These are phyloP conservation scores for Suhomyces sp. DNA, from an alignment of 805 yeast species.

Conservation along the genomic window DNA sequence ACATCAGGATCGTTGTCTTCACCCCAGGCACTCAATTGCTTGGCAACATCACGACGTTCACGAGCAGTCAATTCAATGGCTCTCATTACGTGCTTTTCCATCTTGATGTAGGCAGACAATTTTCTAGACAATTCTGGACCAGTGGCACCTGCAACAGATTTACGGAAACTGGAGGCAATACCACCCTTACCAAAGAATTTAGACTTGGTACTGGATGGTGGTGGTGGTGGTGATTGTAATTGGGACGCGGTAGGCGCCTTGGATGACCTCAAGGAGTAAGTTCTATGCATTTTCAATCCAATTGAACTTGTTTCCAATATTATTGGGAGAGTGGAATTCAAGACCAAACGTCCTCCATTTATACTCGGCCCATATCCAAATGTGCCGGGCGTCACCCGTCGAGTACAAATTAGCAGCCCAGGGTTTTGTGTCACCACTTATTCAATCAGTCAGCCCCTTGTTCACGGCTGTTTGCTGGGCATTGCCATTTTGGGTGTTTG, in stretches of 20 bases:
- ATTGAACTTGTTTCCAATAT: neutral
- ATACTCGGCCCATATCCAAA: neutral
- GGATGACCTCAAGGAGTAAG: slow-evolving; percentile 90
- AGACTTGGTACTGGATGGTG: slow-evolving; percentile 85
- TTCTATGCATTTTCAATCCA: slow-evolving; percentile 77
- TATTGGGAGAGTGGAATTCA: neutral
- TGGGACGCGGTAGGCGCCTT: slow-evolving; percentile 98
- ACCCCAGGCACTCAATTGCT: slow-evolving; percentile 84
- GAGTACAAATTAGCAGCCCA: neutral
- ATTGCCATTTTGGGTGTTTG: slow-evolving; percentile 7
- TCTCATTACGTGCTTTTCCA: slow-evolving; percentile 79
- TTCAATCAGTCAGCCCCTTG: neutral
- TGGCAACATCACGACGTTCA: slow-evolving; percentile 80
- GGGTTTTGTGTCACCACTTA: neutral
- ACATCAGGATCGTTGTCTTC: slow-evolving; percentile 83
- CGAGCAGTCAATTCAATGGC: slow-evolving; percentile 72
- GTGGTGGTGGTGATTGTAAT: slow-evolving; percentile 91
- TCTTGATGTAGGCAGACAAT: slow-evolving; percentile 69
- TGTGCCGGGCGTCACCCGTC: neutral
- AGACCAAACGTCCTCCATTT: neutral
- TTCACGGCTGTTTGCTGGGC: slow-evolving; percentile 1
- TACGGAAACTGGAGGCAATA: slow-evolving; percentile 58
- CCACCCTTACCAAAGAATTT: slow-evolving; percentile 88
- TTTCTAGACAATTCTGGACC: slow-evolving; percentile 81
- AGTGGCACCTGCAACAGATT: slow-evolving; percentile 70